Evolutionary conservation across 805 yeast species (phyloP).

Genomic region (Deakozyma indianensis): DNA sequence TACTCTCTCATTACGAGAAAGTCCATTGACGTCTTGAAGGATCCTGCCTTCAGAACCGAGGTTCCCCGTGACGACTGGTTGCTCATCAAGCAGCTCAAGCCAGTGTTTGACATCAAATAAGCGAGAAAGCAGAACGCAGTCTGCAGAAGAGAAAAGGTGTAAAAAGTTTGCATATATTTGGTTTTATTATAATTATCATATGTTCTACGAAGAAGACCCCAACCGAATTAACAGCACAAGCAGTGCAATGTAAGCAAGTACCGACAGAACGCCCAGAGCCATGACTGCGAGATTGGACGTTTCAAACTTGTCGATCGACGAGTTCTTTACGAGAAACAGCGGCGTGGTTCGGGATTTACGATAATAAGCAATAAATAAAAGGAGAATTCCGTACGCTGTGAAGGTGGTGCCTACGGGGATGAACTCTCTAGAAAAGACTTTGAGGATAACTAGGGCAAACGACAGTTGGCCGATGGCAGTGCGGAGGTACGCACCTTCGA

Average conservation of each 20-base stretch:
- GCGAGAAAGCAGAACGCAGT: too few relatives aligned
- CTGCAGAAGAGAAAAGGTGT: too few relatives aligned
- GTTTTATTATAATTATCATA: not conserved
- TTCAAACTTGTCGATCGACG: slow-evolving; percentile 27
- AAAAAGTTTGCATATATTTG: not conserved
- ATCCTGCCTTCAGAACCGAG: slow-evolving; percentile 90
- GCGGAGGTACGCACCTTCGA: slow-evolving; percentile 71
- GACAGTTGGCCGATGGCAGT: slow-evolving; percentile 58
- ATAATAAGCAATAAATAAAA: slow-evolving; percentile 26
- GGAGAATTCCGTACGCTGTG: slow-evolving; percentile 41
- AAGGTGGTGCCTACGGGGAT: slow-evolving; percentile 53
- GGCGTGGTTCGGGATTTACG: slow-evolving; percentile 18
- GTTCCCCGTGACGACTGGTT: slow-evolving; percentile 96
- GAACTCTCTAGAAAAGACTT: slow-evolving; percentile 49
- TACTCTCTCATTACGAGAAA: slow-evolving; percentile 84
- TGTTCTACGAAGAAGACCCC: too few relatives aligned
- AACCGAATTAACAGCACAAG: slow-evolving; percentile 35
- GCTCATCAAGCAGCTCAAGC: slow-evolving; percentile 74
- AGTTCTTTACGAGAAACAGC: slow-evolving; percentile 26
- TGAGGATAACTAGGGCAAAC: slow-evolving; percentile 49
- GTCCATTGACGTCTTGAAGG: slow-evolving; percentile 94
- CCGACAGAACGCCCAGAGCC: slow-evolving; percentile 35
- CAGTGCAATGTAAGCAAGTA: slow-evolving; percentile 35
- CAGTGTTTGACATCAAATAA: slow-evolving; percentile 69
- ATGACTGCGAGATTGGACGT: slow-evolving; percentile 52